Conservation (phyloP, 2,329 filamentous ascomycete species). For the Elsinoe necatrix region DNA sequence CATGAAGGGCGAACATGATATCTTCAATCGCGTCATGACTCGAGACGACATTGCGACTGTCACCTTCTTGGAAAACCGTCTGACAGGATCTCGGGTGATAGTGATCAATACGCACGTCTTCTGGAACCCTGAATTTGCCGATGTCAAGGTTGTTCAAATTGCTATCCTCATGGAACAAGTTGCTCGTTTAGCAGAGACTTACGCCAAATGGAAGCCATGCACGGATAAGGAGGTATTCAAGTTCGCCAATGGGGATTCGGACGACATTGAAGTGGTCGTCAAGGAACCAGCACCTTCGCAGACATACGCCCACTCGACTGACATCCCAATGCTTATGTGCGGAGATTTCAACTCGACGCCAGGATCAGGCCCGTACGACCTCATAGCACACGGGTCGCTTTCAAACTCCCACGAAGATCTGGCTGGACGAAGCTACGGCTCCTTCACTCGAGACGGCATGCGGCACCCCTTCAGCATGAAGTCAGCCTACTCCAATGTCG, state of each 20-base stretch:
- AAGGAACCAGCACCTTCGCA: constrained; percentile 68
- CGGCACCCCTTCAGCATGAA: constrained; percentile 90
- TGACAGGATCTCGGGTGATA: constrained; percentile 83
- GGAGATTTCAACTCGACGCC: constrained; percentile 92
- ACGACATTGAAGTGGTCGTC: constrained; percentile 40
- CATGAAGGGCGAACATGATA: constrained; percentile 94
- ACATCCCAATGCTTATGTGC: constrained; percentile 84
- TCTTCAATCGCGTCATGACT: constrained; percentile 97
- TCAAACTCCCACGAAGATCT: constrained; percentile 73
- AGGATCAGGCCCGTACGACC: constrained; percentile 82
- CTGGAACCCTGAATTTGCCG: constrained; percentile 83
- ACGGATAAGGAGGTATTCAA: constrained; percentile 61
- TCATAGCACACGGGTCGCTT: constrained; percentile 73
- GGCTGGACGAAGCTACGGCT: constrained; percentile 74
- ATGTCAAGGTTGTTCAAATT: constrained; percentile 94
- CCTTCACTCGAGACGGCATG: constrained; percentile 86
- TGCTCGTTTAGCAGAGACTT: constrained; percentile 76
- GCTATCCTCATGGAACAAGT: constrained; percentile 92
- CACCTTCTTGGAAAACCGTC: constrained; percentile 83
- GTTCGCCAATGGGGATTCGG: constrained; percentile 39
- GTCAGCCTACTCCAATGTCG: constrained; percentile 77
- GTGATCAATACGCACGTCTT: constrained; percentile 90
- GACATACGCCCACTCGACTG: constrained; percentile 75
- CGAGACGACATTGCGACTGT: constrained; percentile 94
- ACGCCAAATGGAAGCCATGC: constrained; percentile 67